Percentiles rank a stretch among this genome's conserved stretches.
Evolutionary conservation across 352 stramenopile species (phyloP).

Genomic region (Globisporangium nunn): DNA sequence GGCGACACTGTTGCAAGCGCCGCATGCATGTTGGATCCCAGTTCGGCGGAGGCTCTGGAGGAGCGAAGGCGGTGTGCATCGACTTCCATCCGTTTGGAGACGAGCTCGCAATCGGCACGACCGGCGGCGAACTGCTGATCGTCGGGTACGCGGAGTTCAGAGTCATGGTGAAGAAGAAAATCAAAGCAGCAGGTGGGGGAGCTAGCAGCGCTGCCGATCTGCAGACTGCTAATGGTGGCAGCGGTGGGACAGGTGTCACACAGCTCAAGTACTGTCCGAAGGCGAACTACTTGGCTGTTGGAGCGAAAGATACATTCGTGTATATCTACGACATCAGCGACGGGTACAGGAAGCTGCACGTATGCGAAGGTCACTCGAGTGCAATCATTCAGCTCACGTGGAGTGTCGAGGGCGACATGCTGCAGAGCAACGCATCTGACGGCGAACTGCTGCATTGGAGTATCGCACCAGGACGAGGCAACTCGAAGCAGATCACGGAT

Average conservation of each 20-base stretch:
- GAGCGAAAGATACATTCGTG: constrained; percentile 52
- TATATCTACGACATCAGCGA: constrained; percentile 46
- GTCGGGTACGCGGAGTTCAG: constrained; percentile 30
- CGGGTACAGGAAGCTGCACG: constrained; percentile 48
- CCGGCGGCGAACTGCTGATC: constrained; percentile 43
- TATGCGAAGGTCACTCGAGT: constrained; percentile 78
- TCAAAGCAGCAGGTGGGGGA: constrained; percentile 13
- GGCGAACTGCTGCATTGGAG: constrained; percentile 61
- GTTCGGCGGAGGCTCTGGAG: constrained; percentile 5
- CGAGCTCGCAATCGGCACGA: constrained; percentile 46
- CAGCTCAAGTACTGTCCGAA: constrained; percentile 54
- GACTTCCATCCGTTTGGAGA: constrained; percentile 46
- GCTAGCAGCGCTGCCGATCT: constrained; percentile 8
- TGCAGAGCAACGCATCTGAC: constrained; percentile 76
- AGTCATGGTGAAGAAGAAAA: constrained; percentile 32
- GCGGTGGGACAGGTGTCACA: constrained; percentile 6
- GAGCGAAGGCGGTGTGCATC: constrained; percentile 35
- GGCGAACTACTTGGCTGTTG: constrained; percentile 39
- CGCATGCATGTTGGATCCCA: constrained; percentile 23
- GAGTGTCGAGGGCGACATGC: constrained; percentile 62
- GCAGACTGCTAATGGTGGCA: background rate
- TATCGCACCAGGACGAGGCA: constrained; percentile 19
- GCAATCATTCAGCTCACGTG: constrained; percentile 85
- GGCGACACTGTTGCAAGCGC: constrained; percentile 27
- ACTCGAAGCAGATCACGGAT: constrained; percentile 57